Evolutionary conservation across 805 yeast genomes (phyloP), one percentile per base, ranked within the genome.

Genomic region (Lipomyces spencermartinsiae): DNA sequence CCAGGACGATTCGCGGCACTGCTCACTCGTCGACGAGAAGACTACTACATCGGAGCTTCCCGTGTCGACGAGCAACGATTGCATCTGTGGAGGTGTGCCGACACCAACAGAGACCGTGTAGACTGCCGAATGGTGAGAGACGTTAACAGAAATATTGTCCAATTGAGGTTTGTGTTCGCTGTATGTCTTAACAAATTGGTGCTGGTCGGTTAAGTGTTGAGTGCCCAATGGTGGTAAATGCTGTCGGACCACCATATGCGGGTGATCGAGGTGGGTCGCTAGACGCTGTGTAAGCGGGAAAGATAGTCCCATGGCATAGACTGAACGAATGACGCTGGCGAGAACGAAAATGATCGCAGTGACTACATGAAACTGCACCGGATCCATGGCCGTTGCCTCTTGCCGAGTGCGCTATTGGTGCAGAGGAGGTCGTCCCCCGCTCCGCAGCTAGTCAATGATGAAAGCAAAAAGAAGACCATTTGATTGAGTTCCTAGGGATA

Each of bases 11-110:
- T 31, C 22, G 7, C 63, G 59, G 34, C 71, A 67, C 39, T 67
- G 71, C 25, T 55, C 55, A 37, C 65, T 58, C 12, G 71, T 8
- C 9, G 71, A 46, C 7, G 68, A 60, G 46, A 61, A 69, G 19
- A 69, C 61, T 16, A 69, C 61, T 54, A 64, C 10, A 25, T 66
- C 70, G 8, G 68, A 33, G 10, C 69, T 63, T 6, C 68, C 72
- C 2, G 72, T 69, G 61, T 69, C 72, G 39, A 69, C 54, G 31
- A 69, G 68, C 34, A 69, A 43, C 2, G 65, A 58, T 53, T 70
- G 73, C 59, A 33, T 37, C 43, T 70, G 73, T 33, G 71, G 64
- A 7, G 73, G 73, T 0, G 66, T 64, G 14, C 73, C 73, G 29
- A 70, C 63, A 7, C 62, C 68, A 49, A 64, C 65, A 8, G 59